phyloP scores from a whole-genome alignment of 495 filamentous ascomycete genomes.

The Chaetomium tenue region DNA sequence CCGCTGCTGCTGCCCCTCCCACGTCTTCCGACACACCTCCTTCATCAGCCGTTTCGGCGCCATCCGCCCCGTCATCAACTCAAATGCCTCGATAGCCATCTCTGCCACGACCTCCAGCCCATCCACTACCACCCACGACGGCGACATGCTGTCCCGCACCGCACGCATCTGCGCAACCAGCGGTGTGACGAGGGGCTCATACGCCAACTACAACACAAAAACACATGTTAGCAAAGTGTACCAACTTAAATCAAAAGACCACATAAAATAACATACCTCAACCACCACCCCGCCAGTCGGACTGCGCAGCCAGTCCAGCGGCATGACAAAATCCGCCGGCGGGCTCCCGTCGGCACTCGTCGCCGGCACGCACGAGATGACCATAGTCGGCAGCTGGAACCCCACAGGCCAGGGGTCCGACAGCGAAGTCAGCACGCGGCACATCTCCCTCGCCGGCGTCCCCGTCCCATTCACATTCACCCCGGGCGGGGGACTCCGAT shows the following conservation, averaged over 20 bases:
- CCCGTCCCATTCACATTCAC: background rate
- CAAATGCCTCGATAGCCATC: conserved; percentile 80
- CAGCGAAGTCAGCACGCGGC: conserved; percentile 58
- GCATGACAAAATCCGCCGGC: conserved; percentile 73
- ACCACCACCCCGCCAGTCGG: conserved; percentile 78
- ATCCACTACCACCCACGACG: conserved; percentile 75
- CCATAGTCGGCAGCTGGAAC: conserved; percentile 67
- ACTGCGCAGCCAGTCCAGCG: conserved; percentile 68
- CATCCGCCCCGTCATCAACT: conserved; percentile 78
- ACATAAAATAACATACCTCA: conserved; percentile 47
- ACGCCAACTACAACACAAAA: conserved; percentile 54
- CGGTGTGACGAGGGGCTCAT: conserved; percentile 70
- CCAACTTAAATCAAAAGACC: background rate
- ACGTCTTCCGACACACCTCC: conserved; percentile 44
- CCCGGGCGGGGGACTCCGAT: too few relatives aligned
- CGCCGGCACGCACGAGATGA: conserved; percentile 73
- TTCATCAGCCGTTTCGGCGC: conserved; percentile 75
- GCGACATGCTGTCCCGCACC: conserved; percentile 57
- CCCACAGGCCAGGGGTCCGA: conserved; percentile 64
- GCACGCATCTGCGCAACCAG: conserved; percentile 59
- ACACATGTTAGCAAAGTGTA: background rate
- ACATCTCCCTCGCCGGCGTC: conserved; percentile 43
- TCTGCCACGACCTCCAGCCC: conserved; percentile 76
- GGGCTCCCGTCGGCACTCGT: conserved; percentile 60
- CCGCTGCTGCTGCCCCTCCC: conserved; percentile 39